Base-by-base conservation (phyloP, 345 rosid genomes). In the Fremontodendron californicum region DNA sequence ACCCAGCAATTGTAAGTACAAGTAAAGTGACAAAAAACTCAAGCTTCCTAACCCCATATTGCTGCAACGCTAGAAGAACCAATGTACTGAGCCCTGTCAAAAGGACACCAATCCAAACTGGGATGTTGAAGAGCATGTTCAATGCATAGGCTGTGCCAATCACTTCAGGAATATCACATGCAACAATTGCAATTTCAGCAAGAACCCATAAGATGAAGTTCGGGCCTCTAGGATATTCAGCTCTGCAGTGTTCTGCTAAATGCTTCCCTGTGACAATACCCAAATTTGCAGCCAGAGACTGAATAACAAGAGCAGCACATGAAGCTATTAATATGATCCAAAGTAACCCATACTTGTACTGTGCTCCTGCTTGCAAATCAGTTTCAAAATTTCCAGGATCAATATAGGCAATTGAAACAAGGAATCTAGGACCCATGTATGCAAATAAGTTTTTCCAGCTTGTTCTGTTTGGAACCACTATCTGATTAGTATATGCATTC, bases 361-460 rank as follows among this genome's bases (percentile, higher is more conserved):
- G 86, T 43, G 99, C 99, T 81, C 99, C 99, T 0, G 98, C 70
- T 88, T 96, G 98, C 71, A 96, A 81, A 85, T 96, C 99, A 65
- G 99, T 92, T 86, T 96, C 98, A 85, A 96, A 92, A 73, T 95
- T 95, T 87, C 98, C 99, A 71, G 98, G 99, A 80, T 96, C 99
- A 76, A 92, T 96, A 79, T 96, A 96, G 29, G 98, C 99, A 73
- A 96, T 93, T 15, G 93, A 92, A 80, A 95, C 96, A 64, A 95
- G 98, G 81, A 95, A 95, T 57, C 99, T 98, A 16, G 97, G 99
- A 75, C 98, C 98, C 63, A 91, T 84, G 84, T 96, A 96, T 42
- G 98, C 87, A 75, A 96, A 61, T 31, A 61, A 31, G 40, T 61
- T 61, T 31, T 61, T 61, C 99, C 98, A 96, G 87, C 98, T 92